These are phyloP conservation scores for Aspergillus nidulans DNA, from an alignment of 495 filamentous ascomycete genomes.

Conservation along the genomic window DNA sequence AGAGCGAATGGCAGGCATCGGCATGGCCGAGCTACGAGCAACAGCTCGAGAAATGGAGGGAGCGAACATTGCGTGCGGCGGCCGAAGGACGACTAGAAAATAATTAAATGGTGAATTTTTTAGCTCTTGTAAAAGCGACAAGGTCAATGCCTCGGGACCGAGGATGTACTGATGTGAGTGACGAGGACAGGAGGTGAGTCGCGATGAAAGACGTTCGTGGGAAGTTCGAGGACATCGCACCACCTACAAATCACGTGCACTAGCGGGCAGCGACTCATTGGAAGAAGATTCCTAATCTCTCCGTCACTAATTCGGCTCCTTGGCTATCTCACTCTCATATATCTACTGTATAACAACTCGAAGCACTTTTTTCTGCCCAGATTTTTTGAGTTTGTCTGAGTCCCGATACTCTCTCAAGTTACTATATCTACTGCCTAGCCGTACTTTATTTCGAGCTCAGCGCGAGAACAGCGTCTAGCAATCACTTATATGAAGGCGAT, in stretches of 20 bases:
- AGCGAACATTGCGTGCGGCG: conserved; percentile 46
- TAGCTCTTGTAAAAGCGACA: conserved; percentile 19
- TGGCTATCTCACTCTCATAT: background rate
- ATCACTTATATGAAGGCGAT: conserved; percentile 17
- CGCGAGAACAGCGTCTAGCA: background rate
- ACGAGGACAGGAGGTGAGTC: conserved; percentile 34
- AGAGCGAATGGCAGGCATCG: conserved; percentile 34
- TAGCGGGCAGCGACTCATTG: background rate
- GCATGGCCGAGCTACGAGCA: conserved; percentile 41
- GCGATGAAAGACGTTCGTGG: conserved; percentile 29
- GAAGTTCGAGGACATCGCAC: conserved; percentile 35
- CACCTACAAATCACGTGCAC: background rate
- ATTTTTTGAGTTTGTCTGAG: background rate
- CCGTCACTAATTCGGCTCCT: background rate
- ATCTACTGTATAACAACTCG: background rate
- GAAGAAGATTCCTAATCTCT: conserved; percentile 9
- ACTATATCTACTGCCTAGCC: background rate
- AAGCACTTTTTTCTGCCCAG: background rate
- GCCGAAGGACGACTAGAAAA: conserved; percentile 28
- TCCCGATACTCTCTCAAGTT: background rate
- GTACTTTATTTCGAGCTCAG: background rate
- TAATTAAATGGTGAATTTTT: conserved; percentile 27
- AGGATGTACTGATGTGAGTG: conserved; percentile 17
- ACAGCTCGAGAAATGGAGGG: conserved; percentile 42
- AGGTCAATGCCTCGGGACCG: conserved; percentile 21